Evolutionary conservation across 768 basidiomycete genomes (phyloP).

Genomic region (Tephrocybe sp.): DNA sequence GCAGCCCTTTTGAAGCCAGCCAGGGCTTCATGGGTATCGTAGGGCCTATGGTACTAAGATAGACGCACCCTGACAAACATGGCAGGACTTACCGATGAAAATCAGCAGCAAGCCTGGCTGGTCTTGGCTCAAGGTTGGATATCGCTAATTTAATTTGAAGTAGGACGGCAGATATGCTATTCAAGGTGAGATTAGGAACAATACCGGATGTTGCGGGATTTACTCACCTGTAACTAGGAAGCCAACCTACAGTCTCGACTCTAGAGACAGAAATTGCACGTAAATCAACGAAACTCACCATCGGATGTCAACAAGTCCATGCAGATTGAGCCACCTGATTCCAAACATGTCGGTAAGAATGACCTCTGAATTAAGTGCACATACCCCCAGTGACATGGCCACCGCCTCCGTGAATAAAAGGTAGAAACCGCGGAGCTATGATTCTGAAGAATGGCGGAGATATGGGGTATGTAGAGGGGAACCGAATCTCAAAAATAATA

Average conservation of each 20-base stretch:
- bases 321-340: conserved; percentile 64
- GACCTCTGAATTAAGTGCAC: conserved; percentile 1
- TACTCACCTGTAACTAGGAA: conserved; percentile 59
- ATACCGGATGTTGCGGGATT: background rate
- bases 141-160: conserved; percentile 70
- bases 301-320: conserved; percentile 70
- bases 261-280: background rate
- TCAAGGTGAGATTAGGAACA: background rate
- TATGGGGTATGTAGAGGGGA: conserved; percentile 62
- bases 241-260: conserved; percentile 43
- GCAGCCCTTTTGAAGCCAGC: conserved; percentile 67
- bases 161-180: conserved; percentile 46
- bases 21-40: conserved; percentile 55
- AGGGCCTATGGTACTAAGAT: conserved; percentile 28
- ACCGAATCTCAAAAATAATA: conserved; percentile 70
- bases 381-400: conserved; percentile 64
- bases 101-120: conserved; percentile 51
- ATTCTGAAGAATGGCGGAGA: conserved; percentile 77
- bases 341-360: conserved; percentile 2
- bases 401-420: conserved; percentile 69
- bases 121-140: conserved; percentile 61
- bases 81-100: conserved; percentile 42
- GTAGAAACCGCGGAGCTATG: conserved; percentile 68
- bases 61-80: background rate
- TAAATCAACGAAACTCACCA: conserved; percentile 32